Base-by-base conservation (phyloP, 495 filamentous ascomycete species). In the Glonium stellatum region DNA sequence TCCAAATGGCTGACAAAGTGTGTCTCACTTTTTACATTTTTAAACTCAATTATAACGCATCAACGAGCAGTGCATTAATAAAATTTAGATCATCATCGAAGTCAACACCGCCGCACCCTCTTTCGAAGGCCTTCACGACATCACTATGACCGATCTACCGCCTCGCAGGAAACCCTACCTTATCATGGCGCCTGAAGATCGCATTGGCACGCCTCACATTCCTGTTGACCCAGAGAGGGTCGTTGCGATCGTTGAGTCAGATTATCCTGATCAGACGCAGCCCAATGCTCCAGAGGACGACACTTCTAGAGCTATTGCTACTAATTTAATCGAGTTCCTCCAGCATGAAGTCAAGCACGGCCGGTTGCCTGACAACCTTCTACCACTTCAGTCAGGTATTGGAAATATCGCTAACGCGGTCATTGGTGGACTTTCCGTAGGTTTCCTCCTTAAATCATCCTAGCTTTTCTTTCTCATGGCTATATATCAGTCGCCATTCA, bases 331-430 rank as follows among this genome's bases (percentile, higher is more conserved):
- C 63, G 89, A 93, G 63, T 96, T 95, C 78, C 78, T 96, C 44
- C 77, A 85, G 70, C 86, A 91, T 73, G 88, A 95, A 71, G 89
- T 95, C 55, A 72, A 74, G 6, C 82, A 84, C 60, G 90, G 87
- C 51, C 84, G 90, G 42, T 79, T 96, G 46, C 90, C 90, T 1
- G 69, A 80, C 63, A 90, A 83, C 70, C 82, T 95, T 6, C 80
- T 95, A 10, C 90, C 90, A 5, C 80, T 96, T 58, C 90, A 96
- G 68, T 90, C 86, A 19, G 90, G 90, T 36, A 96, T 96, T 60
- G 90, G 90, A 54, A 96, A 96, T 77, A 95, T 96, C 67, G 90
- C 90, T 74, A 96, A 96, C 69, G 90, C 90, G 25, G 90, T 96
- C 57, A 82, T 96, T 61, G 89, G 90, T 54, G 90, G 90, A 5